These are phyloP conservation scores for Nothophaeocryptopus gaeumannii DNA, from an alignment of 2,329 filamentous ascomycete genomes.

Conservation along the genomic window DNA sequence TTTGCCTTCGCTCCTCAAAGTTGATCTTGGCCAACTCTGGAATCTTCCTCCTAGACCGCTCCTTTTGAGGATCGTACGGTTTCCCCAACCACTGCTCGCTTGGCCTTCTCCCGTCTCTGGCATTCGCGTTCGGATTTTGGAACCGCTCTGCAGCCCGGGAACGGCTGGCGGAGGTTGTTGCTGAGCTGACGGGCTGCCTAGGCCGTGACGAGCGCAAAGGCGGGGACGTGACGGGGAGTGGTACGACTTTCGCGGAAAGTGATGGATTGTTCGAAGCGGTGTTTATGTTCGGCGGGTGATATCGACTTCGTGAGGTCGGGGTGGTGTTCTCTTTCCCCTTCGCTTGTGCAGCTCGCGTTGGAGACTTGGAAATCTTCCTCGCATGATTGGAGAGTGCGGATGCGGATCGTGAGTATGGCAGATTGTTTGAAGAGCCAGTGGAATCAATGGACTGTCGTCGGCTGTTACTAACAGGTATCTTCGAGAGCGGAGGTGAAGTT, in stretches of 20 bases:
- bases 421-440: conserved; percentile 25
- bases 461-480: conserved; percentile 32
- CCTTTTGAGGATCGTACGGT: conserved; percentile 73
- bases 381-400: conserved; percentile 29
- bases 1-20: conserved; percentile 76
- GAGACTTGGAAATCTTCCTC: conserved; percentile 31
- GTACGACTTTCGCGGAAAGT: conserved; percentile 71
- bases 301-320: conserved; percentile 32
- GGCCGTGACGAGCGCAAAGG: conserved; percentile 77
- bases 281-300: conserved; percentile 32
- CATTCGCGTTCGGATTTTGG: conserved; percentile 40
- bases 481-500: conserved; percentile 21
- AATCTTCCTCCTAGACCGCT: conserved; percentile 42
- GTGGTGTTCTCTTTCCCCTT: conserved; percentile 30
- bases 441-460: conserved; percentile 31
- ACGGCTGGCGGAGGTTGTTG: conserved; percentile 68
- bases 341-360: conserved; percentile 23
- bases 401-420: conserved; percentile 27
- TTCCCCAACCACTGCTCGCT: conserved; percentile 63
- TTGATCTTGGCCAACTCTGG: conserved; percentile 74
- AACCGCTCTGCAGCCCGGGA: conserved; percentile 62
- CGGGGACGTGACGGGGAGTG: conserved; percentile 71
- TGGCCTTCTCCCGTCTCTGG: conserved; percentile 38
- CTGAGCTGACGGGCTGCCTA: conserved; percentile 72
- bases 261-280: conserved; percentile 29